These are phyloP conservation scores for Talaromyces sp. DNA, from an alignment of 2,329 filamentous ascomycete genomes.

Conservation along the genomic window DNA sequence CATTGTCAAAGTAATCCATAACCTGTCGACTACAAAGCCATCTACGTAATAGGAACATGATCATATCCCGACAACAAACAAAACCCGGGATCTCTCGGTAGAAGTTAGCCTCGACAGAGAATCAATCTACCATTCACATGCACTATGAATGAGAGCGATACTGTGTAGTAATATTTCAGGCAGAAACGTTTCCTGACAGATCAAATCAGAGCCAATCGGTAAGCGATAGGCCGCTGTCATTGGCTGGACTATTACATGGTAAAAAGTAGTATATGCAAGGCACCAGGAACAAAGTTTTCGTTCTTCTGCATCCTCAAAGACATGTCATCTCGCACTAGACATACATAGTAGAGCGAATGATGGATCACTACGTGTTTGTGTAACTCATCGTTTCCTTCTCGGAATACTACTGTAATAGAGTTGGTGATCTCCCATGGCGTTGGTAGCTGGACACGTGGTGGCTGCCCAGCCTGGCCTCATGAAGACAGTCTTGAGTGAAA, in stretches of 20 bases:
- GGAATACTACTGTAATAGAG: neutral
- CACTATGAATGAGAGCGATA: neutral
- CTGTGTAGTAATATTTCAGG: neutral
- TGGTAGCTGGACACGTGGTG: slow-evolving; percentile 2
- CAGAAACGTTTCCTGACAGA: neutral
- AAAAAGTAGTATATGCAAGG: slow-evolving; percentile 4
- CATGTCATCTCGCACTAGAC: neutral
- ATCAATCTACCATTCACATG: neutral
- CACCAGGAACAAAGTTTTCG: slow-evolving; percentile 11
- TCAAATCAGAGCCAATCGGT: neutral
- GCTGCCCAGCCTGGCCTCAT: neutral
- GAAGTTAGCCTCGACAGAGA: no score
- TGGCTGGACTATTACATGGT: neutral
- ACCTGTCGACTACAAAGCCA: neutral
- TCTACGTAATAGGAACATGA: slow-evolving; percentile 1
- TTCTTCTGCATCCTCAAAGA: neutral
- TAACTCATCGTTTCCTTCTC: neutral
- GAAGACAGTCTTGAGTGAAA: no score
- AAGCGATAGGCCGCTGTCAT: neutral
- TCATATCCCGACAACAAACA: neutral
- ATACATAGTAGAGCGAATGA: neutral
- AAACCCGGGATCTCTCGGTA: neutral
- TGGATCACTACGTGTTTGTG: neutral
- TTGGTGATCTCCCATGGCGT: neutral
- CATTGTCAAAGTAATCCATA: neutral